phyloP scores from a whole-genome alignment of 306 rosid genomes.

The Vachellia pachyceras region DNA sequence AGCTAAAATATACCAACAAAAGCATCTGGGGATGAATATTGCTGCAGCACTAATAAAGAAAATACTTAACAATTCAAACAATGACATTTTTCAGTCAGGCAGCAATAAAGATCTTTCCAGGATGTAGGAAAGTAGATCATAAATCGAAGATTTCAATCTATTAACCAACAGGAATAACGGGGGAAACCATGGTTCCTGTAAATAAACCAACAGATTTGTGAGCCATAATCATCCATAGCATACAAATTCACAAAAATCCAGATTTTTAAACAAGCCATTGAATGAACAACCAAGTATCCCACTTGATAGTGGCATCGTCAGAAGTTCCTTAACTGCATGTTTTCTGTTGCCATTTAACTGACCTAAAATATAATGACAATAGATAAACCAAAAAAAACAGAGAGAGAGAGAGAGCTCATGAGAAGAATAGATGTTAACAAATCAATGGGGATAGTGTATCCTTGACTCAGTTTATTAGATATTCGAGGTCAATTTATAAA shows the following conservation, averaged over 20 bases:
- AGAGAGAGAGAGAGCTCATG: neutral
- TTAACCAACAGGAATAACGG: neutral
- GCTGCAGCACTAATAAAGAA: neutral
- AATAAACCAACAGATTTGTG: neutral
- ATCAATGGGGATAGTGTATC: neutral
- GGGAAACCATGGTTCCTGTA: neutral
- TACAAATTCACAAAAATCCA: neutral
- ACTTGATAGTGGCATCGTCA: neutral
- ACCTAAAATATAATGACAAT: neutral
- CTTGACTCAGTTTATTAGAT: neutral
- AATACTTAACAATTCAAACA: neutral
- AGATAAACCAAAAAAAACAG: neutral
- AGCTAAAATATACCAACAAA: neutral
- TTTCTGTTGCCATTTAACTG: neutral
- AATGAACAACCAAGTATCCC: neutral
- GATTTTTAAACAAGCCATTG: neutral
- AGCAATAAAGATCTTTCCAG: neutral
- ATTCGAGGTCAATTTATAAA: neutral
- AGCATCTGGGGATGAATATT: neutral
- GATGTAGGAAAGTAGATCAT: neutral
- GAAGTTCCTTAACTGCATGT: neutral
- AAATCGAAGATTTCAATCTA: neutral
- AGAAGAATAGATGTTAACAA: neutral
- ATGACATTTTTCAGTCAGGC: too few species aligned
- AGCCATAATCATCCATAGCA: neutral